These are phyloP conservation scores for Casuarina glauca DNA, from an alignment of 306 rosid genomes.

Conservation along the genomic window DNA sequence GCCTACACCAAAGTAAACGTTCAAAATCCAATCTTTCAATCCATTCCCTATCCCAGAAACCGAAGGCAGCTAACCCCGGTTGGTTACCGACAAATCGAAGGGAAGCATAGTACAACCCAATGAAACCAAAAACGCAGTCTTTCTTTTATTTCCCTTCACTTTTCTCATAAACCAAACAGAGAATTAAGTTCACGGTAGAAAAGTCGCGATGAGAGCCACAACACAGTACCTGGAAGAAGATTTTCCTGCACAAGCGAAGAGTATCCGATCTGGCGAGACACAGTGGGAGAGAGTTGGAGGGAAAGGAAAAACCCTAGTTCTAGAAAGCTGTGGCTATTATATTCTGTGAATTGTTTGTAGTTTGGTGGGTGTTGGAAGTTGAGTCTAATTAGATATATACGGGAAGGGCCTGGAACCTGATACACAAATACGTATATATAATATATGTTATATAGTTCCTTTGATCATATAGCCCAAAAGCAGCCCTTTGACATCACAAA, in stretches of 20 bases:
- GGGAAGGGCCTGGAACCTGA: not conserved
- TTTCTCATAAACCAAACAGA: slow-evolving; percentile 18
- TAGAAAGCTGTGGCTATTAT: not conserved
- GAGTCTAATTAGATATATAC: not conserved
- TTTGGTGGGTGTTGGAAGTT: not conserved
- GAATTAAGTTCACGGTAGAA: not conserved
- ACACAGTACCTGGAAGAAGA: slow-evolving; percentile 6
- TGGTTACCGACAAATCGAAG: slow-evolving; percentile 12
- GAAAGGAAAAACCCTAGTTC: slow-evolving; percentile 36
- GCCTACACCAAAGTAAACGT: not conserved
- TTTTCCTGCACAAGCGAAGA: slow-evolving; percentile 22
- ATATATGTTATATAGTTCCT: no score
- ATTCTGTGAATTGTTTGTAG: not conserved
- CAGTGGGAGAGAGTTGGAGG: slow-evolving; percentile 20
- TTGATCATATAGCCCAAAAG: no score
- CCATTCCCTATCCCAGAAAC: slow-evolving; percentile 5
- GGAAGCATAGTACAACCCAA: not conserved
- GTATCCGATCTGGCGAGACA: slow-evolving; percentile 28
- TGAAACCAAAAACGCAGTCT: not conserved
- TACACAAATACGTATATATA: no score
- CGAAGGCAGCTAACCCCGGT: slow-evolving; percentile 12
- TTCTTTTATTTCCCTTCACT: not conserved
- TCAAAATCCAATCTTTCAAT: not conserved
- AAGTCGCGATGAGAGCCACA: not conserved
- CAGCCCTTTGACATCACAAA: no score